Conservation (phyloP, 192 early-diverging fungal species). For the Umbelopsis ramanniana region DNA sequence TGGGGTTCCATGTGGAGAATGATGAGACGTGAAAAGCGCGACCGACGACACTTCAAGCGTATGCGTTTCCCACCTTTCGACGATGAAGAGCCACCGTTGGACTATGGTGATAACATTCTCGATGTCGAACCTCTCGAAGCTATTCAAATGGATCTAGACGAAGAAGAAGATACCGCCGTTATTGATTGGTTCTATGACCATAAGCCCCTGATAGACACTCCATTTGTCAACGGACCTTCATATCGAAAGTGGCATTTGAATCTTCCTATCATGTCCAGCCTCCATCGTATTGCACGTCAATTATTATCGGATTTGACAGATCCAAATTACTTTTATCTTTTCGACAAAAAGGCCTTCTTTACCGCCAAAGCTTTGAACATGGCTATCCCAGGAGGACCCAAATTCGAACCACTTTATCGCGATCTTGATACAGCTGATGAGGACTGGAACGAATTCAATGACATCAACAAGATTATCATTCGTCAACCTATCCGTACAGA, state of each 20-base stretch:
- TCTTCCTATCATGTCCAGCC: constrained; percentile 91
- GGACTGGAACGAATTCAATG: constrained; percentile 99
- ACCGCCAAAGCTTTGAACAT: constrained; percentile 98
- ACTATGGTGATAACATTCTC: constrained; percentile 98
- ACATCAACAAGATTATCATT: constrained; percentile 99
- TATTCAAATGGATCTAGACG: constrained; percentile 98
- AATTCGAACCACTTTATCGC: constrained; percentile 97
- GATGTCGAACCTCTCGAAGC: constrained; percentile 98
- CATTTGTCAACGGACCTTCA: constrained; percentile 85
- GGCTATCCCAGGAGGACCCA: constrained; percentile 97
- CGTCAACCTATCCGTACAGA: constrained; percentile 98
- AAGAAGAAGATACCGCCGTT: constrained; percentile 91
- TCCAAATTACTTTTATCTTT: constrained; percentile 98
- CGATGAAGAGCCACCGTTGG: constrained; percentile 98
- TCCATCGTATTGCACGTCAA: constrained; percentile 91
- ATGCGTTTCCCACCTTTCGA: constrained; percentile 99
- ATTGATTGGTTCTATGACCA: constrained; percentile 98
- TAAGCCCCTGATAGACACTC: constrained; percentile 78
- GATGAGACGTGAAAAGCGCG: constrained; percentile 99
- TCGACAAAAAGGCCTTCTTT: constrained; percentile 93
- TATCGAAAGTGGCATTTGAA: constrained; percentile 92
- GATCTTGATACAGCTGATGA: constrained; percentile 97
- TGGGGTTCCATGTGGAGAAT: constrained; percentile 99
- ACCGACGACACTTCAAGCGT: constrained; percentile 97
- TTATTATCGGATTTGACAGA: constrained; percentile 93